phyloP scores from a whole-genome alignment of 257 asterid genomes.

The Oldenlandia corymbosa region DNA sequence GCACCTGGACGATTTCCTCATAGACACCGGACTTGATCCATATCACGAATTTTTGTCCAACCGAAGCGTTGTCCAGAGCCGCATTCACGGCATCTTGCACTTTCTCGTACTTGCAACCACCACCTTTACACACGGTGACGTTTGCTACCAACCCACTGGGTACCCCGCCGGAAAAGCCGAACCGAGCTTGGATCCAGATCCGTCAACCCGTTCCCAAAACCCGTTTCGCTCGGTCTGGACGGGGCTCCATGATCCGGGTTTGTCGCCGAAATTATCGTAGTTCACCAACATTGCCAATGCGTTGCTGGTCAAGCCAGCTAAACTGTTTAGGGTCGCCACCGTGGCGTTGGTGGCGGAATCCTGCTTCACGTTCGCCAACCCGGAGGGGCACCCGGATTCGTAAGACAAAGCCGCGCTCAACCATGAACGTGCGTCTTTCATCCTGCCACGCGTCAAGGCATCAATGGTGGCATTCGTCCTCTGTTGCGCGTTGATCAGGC shows the following conservation, averaged over 20 bases:
- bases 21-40: conserved; percentile 28
- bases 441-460: conserved; percentile 18
- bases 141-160: conserved; percentile 26
- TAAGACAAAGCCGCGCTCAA: conserved; percentile 44
- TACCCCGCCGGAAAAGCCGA: conserved; percentile 20
- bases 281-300: conserved; percentile 46
- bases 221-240: conserved; percentile 38
- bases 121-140: conserved; percentile 35
- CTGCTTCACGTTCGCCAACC: conserved; percentile 41
- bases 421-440: conserved; percentile 74
- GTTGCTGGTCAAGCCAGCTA: conserved; percentile 32
- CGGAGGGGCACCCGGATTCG: conserved; percentile 49
- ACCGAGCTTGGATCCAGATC: conserved; percentile 7
- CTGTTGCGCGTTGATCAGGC: conserved; percentile 28
- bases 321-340: conserved; percentile 30
- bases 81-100: conserved; percentile 47
- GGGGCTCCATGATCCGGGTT: conserved; percentile 27
- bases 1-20: conserved; percentile 28
- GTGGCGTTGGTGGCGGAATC: conserved; percentile 35
- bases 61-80: conserved; percentile 25
- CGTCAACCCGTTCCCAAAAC: conserved; percentile 29
- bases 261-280: conserved; percentile 27
- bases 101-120: conserved; percentile 21
- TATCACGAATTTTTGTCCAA: conserved; percentile 21
- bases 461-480: conserved; percentile 26